phyloP scores from a whole-genome alignment of 176 grass and related monocot genomes.

The Ampelocalamus luodianensis region DNA sequence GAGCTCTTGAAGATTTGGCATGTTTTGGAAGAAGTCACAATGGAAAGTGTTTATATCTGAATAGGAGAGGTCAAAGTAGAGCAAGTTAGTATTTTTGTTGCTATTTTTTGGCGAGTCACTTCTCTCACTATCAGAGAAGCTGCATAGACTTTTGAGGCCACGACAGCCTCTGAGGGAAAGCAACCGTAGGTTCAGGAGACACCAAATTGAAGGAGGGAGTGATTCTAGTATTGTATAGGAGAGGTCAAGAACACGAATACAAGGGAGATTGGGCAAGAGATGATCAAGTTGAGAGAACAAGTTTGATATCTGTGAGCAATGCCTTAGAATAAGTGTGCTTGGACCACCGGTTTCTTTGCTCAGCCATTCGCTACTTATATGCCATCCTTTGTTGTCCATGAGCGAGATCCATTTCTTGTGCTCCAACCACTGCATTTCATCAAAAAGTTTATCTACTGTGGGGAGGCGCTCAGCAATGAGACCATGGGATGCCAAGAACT shows the following conservation, averaged over 20 bases:
- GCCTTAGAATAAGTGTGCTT: not conserved
- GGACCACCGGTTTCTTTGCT: not conserved
- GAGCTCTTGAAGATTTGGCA: not conserved
- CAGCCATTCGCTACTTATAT: not conserved
- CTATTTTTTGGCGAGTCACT: too few relatives aligned
- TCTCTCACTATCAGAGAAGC: too few relatives aligned
- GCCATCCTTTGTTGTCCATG: not conserved
- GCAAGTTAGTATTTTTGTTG: not conserved
- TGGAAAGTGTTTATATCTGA: not conserved
- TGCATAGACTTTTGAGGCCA: not conserved
- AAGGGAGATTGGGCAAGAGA: not conserved
- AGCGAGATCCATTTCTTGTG: not conserved
- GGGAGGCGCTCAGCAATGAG: not conserved
- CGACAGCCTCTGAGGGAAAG: conserved; percentile 27
- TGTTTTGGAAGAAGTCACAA: not conserved
- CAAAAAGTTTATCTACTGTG: not conserved
- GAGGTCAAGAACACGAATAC: conserved; percentile 25
- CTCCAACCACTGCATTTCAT: not conserved
- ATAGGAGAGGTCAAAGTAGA: not conserved
- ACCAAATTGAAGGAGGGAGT: not conserved
- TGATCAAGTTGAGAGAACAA: not conserved
- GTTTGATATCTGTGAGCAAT: not conserved
- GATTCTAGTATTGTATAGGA: conserved; percentile 21
- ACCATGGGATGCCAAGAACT: not conserved
- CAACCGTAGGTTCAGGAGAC: not conserved